Evolutionary conservation across 139 green algal genomes (phyloP), one percentile per base, ranked within the genome.

Genomic region (Coelastrella sp.): DNA sequence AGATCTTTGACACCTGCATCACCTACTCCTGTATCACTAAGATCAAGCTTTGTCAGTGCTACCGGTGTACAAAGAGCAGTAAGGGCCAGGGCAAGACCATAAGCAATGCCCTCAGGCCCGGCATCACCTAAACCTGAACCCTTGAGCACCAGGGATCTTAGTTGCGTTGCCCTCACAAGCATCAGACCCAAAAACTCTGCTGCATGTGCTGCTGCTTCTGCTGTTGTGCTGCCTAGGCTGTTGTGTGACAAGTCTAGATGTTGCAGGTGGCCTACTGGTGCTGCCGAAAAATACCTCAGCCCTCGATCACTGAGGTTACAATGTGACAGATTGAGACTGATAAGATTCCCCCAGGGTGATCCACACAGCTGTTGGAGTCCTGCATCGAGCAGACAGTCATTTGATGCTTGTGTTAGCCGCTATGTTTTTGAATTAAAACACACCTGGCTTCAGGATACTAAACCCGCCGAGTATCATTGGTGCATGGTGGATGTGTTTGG

Each of bases 241-340:
- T 90, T 90, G 58, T 75, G 59, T 4, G 58, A 74, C 7, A 90
- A 60, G n/a, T 90, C 73, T 8, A 83, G 60, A 10, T 83, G 74
- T 56, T 85, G 73, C n/a, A 90, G 57, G 58, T 90, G 73, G n/a
- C 6, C 2, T 5, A 83, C 75, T 23, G 74, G 59, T 3, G 85
- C 73, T 68, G 83, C 66, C 32, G 83, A 66, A 10, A 88, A 54
- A 3, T 54, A 7, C 20, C n/a, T 5, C 65, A 87, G 4, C 56
- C 64, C 82, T 64, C 79, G 64, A 23, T 60, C 32, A 47, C 32
- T 14, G 77, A 19, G 10, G 11, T 10, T 13, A 71, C 10, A 71
- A 71, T 10, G 61, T 71, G 10, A 71, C 61, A 71, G 61, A 71
- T 47, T 47, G 32, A 47, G 32, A 47, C 32, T 47, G 32, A 47